Conservation (phyloP, 805 yeast species). For the Candida nonsorbophila region DNA sequence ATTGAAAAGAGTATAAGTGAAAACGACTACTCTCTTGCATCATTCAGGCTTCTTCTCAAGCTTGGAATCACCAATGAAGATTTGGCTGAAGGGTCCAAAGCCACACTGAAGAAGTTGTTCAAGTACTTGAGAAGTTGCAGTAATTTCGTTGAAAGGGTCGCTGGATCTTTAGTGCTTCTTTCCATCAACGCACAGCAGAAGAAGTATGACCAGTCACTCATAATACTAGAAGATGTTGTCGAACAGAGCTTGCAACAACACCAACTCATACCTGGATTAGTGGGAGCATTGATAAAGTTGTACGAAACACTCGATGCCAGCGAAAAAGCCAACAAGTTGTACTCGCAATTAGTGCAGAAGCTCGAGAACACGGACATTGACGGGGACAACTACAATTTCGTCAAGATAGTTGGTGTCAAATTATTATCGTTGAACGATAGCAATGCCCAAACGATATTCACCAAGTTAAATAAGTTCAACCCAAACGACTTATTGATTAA, state of each 20-base stretch:
- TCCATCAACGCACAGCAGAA: conserved; percentile 14
- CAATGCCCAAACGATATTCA: conserved; percentile 14
- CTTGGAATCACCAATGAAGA: conserved; percentile 23
- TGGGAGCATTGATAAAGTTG: conserved; percentile 44
- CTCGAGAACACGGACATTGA: conserved; percentile 7
- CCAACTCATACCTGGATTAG: conserved; percentile 40
- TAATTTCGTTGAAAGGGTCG: conserved; percentile 12
- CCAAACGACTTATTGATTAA: conserved; percentile 18
- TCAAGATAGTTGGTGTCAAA: conserved; percentile 26
- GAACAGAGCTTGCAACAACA: conserved; percentile 15
- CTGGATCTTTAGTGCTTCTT: conserved; percentile 25
- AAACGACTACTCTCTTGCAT: conserved; percentile 26
- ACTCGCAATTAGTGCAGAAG: conserved; percentile 11
- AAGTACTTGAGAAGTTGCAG: conserved; percentile 10
- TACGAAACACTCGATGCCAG: conserved; percentile 41
- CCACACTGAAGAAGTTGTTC: conserved; percentile 15
- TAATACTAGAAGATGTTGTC: conserved; percentile 28
- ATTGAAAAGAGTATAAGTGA: conserved; percentile 12
- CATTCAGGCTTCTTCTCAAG: conserved; percentile 23
- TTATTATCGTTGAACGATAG: conserved; percentile 13
- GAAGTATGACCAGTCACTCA: conserved; percentile 25
- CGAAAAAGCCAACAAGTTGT: conserved; percentile 20
- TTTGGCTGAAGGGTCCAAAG: conserved; percentile 11
- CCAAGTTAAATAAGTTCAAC: conserved; percentile 13
- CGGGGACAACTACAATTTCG: conserved; percentile 18